A percentile compares a stretch with the other conserved stretches of the same genome.
Conservation (phyloP, 768 basidiomycete species). For the Serpula lacrymans region DNA sequence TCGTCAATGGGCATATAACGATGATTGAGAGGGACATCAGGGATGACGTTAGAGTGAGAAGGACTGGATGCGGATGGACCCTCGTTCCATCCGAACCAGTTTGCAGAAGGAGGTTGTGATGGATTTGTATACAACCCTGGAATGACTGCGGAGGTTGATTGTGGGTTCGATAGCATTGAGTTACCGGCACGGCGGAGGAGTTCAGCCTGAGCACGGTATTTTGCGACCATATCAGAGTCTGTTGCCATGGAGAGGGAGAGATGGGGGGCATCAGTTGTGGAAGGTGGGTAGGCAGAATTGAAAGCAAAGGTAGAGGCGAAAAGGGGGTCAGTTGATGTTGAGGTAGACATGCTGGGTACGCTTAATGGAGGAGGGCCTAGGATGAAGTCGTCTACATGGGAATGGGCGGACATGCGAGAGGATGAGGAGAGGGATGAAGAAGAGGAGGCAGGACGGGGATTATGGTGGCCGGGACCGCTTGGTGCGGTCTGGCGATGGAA, state of each 20-base stretch:
- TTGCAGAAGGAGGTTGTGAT: constrained; percentile 8
- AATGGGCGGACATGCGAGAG: constrained; percentile 25
- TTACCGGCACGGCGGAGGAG: constrained; percentile 33
- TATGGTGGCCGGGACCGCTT: constrained; percentile 64
- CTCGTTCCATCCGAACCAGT: constrained; percentile 28
- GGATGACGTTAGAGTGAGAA: too few relatives aligned
- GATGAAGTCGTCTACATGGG: constrained; percentile 40
- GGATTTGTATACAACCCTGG: constrained; percentile 15
- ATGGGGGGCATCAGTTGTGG: constrained; percentile 17
- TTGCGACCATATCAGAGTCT: constrained; percentile 40
- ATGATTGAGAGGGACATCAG: too few relatives aligned
- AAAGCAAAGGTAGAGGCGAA: constrained; percentile 30
- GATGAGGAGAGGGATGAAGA: constrained; percentile 24
- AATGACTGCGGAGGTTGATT: constrained; percentile 6
- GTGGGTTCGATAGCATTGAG: constrained; percentile 7
- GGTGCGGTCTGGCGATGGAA: constrained; percentile 82
- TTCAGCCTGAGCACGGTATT: constrained; percentile 48
- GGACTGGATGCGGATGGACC: constrained; percentile 4
- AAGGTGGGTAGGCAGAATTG: constrained; percentile 15
- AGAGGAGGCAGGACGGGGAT: constrained; percentile 33
- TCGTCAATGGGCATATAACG: constrained; percentile 23
- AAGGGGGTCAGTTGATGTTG: constrained; percentile 22
- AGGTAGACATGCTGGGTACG: constrained; percentile 24
- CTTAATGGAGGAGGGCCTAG: constrained; percentile 36
- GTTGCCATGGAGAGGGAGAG: constrained; percentile 16